Conservation (phyloP, 495 filamentous ascomycete species). For the Neurospora sp. region DNA sequence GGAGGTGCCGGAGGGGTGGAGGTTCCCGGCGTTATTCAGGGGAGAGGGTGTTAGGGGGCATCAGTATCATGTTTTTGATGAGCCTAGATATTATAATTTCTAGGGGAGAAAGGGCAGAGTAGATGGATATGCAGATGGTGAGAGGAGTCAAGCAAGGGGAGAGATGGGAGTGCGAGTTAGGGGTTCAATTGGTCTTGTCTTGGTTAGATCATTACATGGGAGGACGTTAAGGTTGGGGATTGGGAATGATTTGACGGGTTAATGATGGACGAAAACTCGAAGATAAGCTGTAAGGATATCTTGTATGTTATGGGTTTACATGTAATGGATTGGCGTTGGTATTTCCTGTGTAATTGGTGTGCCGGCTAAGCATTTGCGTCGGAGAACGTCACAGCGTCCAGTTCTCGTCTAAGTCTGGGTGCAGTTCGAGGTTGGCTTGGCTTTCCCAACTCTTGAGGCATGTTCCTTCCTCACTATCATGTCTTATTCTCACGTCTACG, state of each 20-base stretch:
- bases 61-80: conserved; percentile 90
- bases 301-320: not conserved
- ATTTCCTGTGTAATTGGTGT: not conserved
- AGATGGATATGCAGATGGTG: not conserved
- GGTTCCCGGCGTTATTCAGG: conserved; percentile 82
- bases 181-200: not conserved
- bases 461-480: no score
- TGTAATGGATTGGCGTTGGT: not conserved
- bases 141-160: not conserved
- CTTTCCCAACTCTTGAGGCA: no score
- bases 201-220: not conserved
- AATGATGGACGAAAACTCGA: not conserved
- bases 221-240: not conserved
- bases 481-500: no score
- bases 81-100: conserved; percentile 62
- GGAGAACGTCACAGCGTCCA: no score
- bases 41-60: conserved; percentile 85
- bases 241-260: not conserved
- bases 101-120: not conserved
- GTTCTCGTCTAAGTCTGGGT: no score
- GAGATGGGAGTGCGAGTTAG: no score
- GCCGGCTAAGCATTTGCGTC: no score
- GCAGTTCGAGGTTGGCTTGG: no score
- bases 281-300: not conserved
- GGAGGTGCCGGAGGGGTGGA: conserved; percentile 61